Percentiles rank a stretch among this genome's conserved stretches.
These are phyloP conservation scores for Trichoderma gamsii DNA, from an alignment of 495 filamentous ascomycete genomes.

Conservation along the genomic window DNA sequence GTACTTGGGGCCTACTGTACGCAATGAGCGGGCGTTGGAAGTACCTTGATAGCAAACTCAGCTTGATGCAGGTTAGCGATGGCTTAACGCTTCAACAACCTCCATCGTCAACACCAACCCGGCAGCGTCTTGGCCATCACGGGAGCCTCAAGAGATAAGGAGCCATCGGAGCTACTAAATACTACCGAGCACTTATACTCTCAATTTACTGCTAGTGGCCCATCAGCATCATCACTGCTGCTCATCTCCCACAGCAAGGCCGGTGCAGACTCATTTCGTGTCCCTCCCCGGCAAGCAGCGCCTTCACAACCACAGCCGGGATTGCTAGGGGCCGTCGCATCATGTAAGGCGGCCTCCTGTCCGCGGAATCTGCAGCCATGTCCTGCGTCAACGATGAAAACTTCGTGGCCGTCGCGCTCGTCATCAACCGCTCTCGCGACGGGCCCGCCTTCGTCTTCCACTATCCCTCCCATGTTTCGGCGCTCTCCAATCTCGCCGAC, in stretches of 20 bases:
- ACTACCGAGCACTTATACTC: no score
- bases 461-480: conserved; percentile 56
- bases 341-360: conserved; percentile 5
- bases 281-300: background rate
- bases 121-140: no score
- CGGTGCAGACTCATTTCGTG: background rate
- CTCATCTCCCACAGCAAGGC: background rate
- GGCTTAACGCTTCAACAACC: no score
- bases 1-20: no score
- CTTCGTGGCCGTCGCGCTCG: conserved; percentile 68
- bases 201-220: no score
- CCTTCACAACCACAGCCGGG: background rate
- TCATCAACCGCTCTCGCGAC: conserved; percentile 74
- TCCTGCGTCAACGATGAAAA: conserved; percentile 37
- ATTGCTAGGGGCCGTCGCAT: background rate
- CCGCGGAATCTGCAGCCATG: background rate
- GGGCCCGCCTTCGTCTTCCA: conserved; percentile 87
- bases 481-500: conserved; percentile 26
- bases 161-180: no score
- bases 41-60: no score
- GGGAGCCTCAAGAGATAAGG: no score
- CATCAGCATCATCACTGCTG: background rate
- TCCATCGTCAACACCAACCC: no score
- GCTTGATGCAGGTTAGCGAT: no score
- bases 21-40: no score